Percentiles rank a stretch among this genome's conserved stretches.
Conservation (phyloP, 129 eudicot species). For the Centrapalus pauciflorus region DNA sequence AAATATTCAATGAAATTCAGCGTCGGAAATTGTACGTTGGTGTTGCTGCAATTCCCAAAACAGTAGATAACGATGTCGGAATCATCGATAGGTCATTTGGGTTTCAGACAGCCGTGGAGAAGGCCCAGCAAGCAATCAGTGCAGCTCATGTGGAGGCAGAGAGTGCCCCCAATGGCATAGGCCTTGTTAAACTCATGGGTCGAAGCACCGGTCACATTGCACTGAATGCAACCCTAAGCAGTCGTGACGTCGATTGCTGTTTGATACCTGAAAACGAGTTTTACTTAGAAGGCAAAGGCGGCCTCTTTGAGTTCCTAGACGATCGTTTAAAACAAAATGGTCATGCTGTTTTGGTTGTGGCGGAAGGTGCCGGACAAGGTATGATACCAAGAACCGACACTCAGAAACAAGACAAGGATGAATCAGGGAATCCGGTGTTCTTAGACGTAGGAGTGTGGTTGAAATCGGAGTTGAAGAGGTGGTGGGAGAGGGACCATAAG, state of each 20-base stretch:
- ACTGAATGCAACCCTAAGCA: slow-evolving; percentile 65
- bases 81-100: slow-evolving; percentile 78
- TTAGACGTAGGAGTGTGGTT: slow-evolving; percentile 78
- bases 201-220: slow-evolving; percentile 92
- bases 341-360: slow-evolving; percentile 78
- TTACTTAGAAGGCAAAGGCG: slow-evolving; percentile 74
- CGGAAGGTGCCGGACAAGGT: slow-evolving; percentile 87
- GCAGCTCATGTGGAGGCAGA: slow-evolving; percentile 92
- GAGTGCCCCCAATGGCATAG: slow-evolving; percentile 81
- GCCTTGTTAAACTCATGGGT: slow-evolving; percentile 88
- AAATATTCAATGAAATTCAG: slow-evolving; percentile 55
- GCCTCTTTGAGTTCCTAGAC: slow-evolving; percentile 68
- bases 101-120: slow-evolving; percentile 82
- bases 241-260: slow-evolving; percentile 87
- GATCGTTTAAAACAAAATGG: slow-evolving; percentile 42
- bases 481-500: slow-evolving; percentile 69
- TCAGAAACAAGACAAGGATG: slow-evolving; percentile 48
- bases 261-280: slow-evolving; percentile 69
- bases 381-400: slow-evolving; percentile 50
- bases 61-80: slow-evolving; percentile 84
- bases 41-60: slow-evolving; percentile 76
- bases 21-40: slow-evolving; percentile 50
- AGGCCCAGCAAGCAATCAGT: slow-evolving; percentile 74
- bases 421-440: slow-evolving; percentile 82
- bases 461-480: slow-evolving; percentile 64